Evolutionary conservation across 805 yeast species (phyloP).

Genomic region (Lachancea quebecensis): DNA sequence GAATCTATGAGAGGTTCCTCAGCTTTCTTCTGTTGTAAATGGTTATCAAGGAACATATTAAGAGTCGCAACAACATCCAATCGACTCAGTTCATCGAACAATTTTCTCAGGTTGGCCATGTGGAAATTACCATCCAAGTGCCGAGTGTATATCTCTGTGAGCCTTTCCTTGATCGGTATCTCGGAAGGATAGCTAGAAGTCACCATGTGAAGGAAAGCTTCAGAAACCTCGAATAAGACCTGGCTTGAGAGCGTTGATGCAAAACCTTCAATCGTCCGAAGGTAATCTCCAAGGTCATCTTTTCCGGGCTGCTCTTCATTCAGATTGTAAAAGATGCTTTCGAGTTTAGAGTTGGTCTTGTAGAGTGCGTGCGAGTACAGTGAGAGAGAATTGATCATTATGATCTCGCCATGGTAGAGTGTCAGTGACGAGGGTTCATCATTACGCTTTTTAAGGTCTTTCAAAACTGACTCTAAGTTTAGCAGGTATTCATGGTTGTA

Average conservation of each 20-base stretch:
- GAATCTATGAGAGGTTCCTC: conserved; percentile 13
- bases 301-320: conserved; percentile 9
- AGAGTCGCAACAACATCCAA: conserved; percentile 35
- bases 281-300: conserved; percentile 27
- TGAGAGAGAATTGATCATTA: conserved; percentile 26
- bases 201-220: conserved; percentile 34
- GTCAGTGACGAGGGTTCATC: conserved; percentile 53
- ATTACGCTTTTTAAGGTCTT: conserved; percentile 55
- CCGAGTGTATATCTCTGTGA: conserved; percentile 35
- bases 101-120: conserved; percentile 30
- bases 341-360: conserved; percentile 24
- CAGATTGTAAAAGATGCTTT: conserved; percentile 23
- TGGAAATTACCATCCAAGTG: conserved; percentile 38
- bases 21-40: conserved; percentile 10
- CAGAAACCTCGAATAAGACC: conserved; percentile 30
- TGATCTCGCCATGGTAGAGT: conserved; percentile 30
- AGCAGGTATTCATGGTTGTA: conserved; percentile 50
- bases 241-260: conserved; percentile 35
- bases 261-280: conserved; percentile 36
- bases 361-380: conserved; percentile 29
- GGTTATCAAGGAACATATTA: conserved; percentile 30
- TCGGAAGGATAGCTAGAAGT: conserved; percentile 29
- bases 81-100: conserved; percentile 37
- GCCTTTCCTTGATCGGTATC: conserved; percentile 29
- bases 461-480: conserved; percentile 63